Evolutionary conservation across 2,329 filamentous ascomycete species (phyloP), one percentile per base, ranked within the genome.

Genomic region (Fonsecaea pugnacius): DNA sequence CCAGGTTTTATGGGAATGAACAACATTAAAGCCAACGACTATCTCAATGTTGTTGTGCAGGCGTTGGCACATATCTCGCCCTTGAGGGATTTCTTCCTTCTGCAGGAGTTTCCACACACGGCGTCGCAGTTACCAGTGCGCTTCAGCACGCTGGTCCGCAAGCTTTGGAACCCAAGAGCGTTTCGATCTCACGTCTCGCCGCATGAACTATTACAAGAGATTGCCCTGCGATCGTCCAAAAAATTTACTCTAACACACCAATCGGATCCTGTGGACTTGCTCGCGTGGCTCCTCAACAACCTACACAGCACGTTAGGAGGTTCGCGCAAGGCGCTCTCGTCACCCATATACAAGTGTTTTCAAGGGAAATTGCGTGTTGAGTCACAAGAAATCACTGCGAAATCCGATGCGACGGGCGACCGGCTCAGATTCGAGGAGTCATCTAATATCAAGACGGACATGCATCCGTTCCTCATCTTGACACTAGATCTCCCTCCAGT

Each of bases 1-100:
- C 95, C 95, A 21, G 80, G 95, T 5, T 99, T 93, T 75, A 92
- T 99, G 66, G 95, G 95, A 70, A 96, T 99, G 91, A 99, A 99
- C 84, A 99, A 99, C 79, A 97, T 99, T 83, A 99, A 99, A 78
- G 92, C 95, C 64, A 99, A 99, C 79, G 95, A 99, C 81, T 99
- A 99, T 79, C 85, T 98, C 74, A 99, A 99, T 75, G 94, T 96
- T 30, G 86, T 97, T 2, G 89, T 96, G 55, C 95, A 99, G 77
- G 89, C 93, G 6, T 84, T 99, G 40, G 89, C 94, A 2, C 95
- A 99, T 77, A 92, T 98, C 30, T 82, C 88, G 21, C 94, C 95
- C 3, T 82, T 99, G 70, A 88, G 95, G 36, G 97, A 98, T 76
- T 98, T 88, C 79, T 88, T 98, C 75, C 87, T 99, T 73, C 85